These are phyloP conservation scores for Phytopythium boreale DNA, from an alignment of 352 stramenopile genomes.

Conservation along the genomic window DNA sequence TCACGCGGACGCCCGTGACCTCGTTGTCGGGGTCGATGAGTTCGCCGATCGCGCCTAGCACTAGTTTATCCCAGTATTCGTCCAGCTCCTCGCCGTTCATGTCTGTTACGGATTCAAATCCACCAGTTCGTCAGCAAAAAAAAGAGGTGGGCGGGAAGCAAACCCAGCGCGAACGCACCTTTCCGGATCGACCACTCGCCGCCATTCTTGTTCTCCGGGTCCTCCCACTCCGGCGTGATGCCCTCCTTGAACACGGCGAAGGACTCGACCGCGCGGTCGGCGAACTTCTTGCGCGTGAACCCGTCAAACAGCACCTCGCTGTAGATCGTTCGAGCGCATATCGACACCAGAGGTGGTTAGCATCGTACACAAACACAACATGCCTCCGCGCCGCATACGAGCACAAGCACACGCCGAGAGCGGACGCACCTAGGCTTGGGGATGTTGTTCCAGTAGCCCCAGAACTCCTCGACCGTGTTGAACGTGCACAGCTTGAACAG, in stretches of 20 bases:
- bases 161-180: conserved; percentile 27
- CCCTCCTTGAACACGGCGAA: conserved; percentile 92
- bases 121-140: background rate
- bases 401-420: background rate
- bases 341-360: background rate
- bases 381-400: no score
- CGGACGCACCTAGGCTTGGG: conserved; percentile 70
- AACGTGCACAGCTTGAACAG: conserved; percentile 88
- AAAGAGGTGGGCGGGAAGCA: background rate
- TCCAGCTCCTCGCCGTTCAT: conserved; percentile 74
- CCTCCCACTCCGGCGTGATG: conserved; percentile 89
- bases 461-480: conserved; percentile 87
- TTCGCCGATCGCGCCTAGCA: conserved; percentile 89
- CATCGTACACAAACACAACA: background rate
- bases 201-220: conserved; percentile 85
- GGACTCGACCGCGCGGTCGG: conserved; percentile 91
- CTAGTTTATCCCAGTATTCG: conserved; percentile 88
- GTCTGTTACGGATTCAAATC: conserved; percentile 29
- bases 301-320: conserved; percentile 82
- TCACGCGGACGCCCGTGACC: conserved; percentile 88
- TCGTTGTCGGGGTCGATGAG: conserved; percentile 83
- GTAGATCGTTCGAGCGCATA: conserved; percentile 3
- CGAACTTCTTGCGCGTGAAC: conserved; percentile 88
- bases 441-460: conserved; percentile 91
- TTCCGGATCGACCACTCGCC: conserved; percentile 86